phyloP scores from a whole-genome alignment of 2,329 filamentous ascomycete genomes.

The Colletotrichum australisinense region DNA sequence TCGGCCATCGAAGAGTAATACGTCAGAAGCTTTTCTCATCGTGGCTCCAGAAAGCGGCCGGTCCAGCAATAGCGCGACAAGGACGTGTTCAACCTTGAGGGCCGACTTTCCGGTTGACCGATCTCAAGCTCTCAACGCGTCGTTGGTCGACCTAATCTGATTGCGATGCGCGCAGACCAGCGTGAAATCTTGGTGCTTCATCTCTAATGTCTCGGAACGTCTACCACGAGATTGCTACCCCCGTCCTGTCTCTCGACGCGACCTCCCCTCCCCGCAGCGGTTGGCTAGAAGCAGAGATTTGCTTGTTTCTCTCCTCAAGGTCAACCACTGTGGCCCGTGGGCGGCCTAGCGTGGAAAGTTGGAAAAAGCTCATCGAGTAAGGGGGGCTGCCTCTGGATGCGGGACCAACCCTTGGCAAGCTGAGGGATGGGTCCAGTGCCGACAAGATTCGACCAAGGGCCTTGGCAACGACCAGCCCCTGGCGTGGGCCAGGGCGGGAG shows the following conservation, averaged over 20 bases:
- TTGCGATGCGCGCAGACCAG: background rate
- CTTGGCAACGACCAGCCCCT: conserved; percentile 15
- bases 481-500: background rate
- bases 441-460: background rate
- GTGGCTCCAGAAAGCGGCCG: background rate
- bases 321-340: background rate
- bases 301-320: background rate
- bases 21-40: background rate
- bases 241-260: background rate
- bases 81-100: conserved; percentile 5
- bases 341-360: background rate
- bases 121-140: background rate
- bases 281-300: background rate
- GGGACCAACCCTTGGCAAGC: conserved; percentile 21
- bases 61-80: conserved; percentile 3
- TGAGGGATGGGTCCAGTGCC: conserved; percentile 5
- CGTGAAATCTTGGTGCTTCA: background rate
- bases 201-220: conserved; percentile 1
- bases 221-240: background rate
- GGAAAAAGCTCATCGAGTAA: background rate
- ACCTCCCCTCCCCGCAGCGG: background rate
- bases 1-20: background rate
- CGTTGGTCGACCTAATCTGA: background rate
- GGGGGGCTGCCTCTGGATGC: background rate
- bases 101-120: background rate